Evolutionary conservation across 1,284 basidiomycete genomes (phyloP), one percentile per base, ranked within the genome.

Genomic region (Irpex sp.): DNA sequence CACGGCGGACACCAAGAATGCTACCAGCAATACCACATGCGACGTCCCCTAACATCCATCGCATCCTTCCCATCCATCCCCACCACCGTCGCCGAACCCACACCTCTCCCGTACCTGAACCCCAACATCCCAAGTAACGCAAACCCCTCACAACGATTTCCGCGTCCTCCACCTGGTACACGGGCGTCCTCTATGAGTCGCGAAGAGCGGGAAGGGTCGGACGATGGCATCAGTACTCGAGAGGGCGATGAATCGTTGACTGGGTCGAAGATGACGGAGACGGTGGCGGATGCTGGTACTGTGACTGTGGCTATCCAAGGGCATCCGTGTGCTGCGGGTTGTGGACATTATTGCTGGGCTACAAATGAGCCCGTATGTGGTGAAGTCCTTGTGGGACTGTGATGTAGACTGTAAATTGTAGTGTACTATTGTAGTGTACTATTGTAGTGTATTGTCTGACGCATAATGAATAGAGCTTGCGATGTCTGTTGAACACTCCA

Each of bases 1-100:
- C 91, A 93, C 66, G 91, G 91, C 0, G 91, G 91, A 0, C 91
- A 93, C 68, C 86, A 88, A 67, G 79, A 82, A 21, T 93, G 91
- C 73, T 92, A 91, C 70, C 80, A 82, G 51, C 77, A 78, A 36
- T 91, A 86, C 69, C 90, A 90, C 69, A 74, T 80, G 65, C 76
- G 79, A 40, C 81, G 81, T 36, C 83, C 86, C 0, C 79, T 85
- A 79, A 73, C 80, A 11, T 78, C 80, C 15, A 69, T 86, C 17
- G 74, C 77, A 31, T 58, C 66, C 13, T 57, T 67, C 31, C 55
- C 60, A 0, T 17, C 64, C 62, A 47, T 47, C 19, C n/a, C 40
- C 8, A 48, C 56, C 26, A 19, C 36, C n/a, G 21, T 37, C 17
- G 8, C 63, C 52, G 57, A 47, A 34, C 36, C 64, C 48, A 44